Conservation (phyloP, 306 rosid genomes). For the Delonix regia region DNA sequence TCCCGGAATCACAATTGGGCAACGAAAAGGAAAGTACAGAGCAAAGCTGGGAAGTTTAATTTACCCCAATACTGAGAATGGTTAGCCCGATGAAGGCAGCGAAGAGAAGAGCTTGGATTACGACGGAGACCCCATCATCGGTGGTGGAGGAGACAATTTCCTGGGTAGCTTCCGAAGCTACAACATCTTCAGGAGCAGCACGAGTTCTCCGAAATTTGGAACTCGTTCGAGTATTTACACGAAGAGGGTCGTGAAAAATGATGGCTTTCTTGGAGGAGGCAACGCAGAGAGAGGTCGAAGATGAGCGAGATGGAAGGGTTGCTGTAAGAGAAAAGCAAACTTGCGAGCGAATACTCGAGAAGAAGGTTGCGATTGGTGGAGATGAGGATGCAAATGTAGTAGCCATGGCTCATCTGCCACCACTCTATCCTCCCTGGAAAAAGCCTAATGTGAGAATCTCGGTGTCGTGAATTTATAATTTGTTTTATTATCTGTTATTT, state of each 20-base stretch:
- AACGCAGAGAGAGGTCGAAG: constrained; percentile 28
- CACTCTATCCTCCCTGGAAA: neutral
- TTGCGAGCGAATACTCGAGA: constrained; percentile 41
- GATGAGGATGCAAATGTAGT: constrained; percentile 50
- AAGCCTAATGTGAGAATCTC: no score
- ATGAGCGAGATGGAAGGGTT: constrained; percentile 19
- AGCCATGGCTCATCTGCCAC: constrained; percentile 66
- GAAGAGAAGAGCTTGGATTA: constrained; percentile 68
- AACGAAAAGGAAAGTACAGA: neutral
- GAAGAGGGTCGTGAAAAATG: constrained; percentile 38
- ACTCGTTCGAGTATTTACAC: constrained; percentile 2
- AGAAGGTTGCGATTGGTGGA: constrained; percentile 38
- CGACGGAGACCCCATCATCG: constrained; percentile 51
- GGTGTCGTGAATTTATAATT: no score
- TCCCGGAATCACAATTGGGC: neutral
- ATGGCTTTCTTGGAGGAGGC: constrained; percentile 29
- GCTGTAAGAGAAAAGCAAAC: constrained; percentile 17
- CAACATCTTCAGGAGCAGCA: constrained; percentile 49
- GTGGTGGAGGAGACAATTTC: constrained; percentile 52
- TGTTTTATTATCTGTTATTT: no score
- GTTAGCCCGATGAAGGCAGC: constrained; percentile 74
- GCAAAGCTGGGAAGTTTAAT: neutral
- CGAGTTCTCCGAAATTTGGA: constrained; percentile 36
- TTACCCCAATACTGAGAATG: constrained; percentile 84
- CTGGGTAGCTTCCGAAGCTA: constrained; percentile 53